Conservation (phyloP, 176 grass and related monocot genomes). For the Thinopyrum elongatum region DNA sequence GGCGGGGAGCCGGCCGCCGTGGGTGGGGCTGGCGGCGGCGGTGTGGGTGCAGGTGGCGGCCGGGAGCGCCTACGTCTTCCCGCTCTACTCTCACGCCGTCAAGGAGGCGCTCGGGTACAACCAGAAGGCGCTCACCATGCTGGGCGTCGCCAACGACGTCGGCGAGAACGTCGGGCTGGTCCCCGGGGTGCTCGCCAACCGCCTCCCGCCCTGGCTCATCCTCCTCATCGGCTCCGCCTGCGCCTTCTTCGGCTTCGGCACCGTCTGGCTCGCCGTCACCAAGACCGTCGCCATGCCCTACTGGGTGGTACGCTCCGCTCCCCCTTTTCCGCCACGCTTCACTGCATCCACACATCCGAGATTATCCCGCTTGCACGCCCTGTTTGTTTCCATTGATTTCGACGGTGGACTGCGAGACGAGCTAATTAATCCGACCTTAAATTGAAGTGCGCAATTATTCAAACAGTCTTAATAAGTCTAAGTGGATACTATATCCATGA, state of each 20-base stretch:
- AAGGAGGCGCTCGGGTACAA: slow-evolving; percentile 67
- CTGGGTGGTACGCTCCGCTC: slow-evolving; percentile 52
- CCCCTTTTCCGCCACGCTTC: background rate
- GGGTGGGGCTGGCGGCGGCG: slow-evolving; percentile 87
- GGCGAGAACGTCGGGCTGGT: slow-evolving; percentile 88
- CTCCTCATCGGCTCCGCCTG: slow-evolving; percentile 71
- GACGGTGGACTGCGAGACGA: background rate
- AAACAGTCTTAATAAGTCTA: no score
- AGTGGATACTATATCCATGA: no score
- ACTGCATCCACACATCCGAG: background rate
- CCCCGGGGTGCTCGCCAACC: slow-evolving; percentile 68
- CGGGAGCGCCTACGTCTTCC: slow-evolving; percentile 80
- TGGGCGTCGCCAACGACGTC: slow-evolving; percentile 89
- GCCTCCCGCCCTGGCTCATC: slow-evolving; percentile 69
- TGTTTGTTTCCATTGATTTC: background rate
- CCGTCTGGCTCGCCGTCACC: slow-evolving; percentile 80
- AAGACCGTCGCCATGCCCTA: slow-evolving; percentile 73
- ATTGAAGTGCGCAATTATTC: background rate
- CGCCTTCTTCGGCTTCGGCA: slow-evolving; percentile 78
- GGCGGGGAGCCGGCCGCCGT: slow-evolving; percentile 76
- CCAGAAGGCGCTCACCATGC: slow-evolving; percentile 75
- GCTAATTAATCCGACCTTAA: background rate
- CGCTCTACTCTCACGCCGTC: slow-evolving; percentile 75
- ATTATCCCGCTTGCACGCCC: background rate
- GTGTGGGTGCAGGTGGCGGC: slow-evolving; percentile 93